phyloP scores from a whole-genome alignment of 164 flowering plant genomes.

The Nymphaea colorata region DNA sequence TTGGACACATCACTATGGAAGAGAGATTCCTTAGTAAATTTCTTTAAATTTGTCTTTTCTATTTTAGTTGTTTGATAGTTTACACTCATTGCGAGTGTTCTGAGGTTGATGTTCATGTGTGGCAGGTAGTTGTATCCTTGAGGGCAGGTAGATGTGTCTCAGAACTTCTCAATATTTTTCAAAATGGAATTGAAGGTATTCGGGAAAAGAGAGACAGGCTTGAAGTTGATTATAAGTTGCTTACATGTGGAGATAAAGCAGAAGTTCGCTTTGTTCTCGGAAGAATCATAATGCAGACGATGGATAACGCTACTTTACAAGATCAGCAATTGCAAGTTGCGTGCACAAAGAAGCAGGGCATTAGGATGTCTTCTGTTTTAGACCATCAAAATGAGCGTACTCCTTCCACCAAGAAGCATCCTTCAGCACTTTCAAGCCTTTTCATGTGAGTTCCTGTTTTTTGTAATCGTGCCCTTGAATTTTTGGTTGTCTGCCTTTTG shows the following conservation, averaged over 20 bases:
- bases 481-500: no score
- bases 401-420: neutral
- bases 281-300: conserved; percentile 54
- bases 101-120: neutral
- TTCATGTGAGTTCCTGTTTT: neutral
- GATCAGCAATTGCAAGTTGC: neutral
- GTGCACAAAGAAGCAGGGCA: neutral
- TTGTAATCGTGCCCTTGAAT: no score
- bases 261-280: conserved; percentile 73
- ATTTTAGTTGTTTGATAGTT: no score
- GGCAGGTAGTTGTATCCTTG: conserved; percentile 52
- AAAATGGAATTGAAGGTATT: neutral
- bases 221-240: conserved; percentile 32
- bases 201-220: conserved; percentile 12
- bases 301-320: conserved; percentile 22
- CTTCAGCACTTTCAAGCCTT: neutral
- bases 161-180: conserved; percentile 31
- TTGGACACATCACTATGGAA: no score
- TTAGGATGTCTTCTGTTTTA: neutral
- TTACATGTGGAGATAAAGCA: conserved; percentile 29
- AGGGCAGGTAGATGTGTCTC: conserved; percentile 18
- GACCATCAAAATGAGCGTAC: neutral
- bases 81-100: no score
- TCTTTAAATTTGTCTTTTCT: no score
- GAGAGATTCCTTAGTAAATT: no score